Evolutionary conservation across 2,329 filamentous ascomycete genomes (phyloP).

Genomic region (Cytospora chrysosperma): DNA sequence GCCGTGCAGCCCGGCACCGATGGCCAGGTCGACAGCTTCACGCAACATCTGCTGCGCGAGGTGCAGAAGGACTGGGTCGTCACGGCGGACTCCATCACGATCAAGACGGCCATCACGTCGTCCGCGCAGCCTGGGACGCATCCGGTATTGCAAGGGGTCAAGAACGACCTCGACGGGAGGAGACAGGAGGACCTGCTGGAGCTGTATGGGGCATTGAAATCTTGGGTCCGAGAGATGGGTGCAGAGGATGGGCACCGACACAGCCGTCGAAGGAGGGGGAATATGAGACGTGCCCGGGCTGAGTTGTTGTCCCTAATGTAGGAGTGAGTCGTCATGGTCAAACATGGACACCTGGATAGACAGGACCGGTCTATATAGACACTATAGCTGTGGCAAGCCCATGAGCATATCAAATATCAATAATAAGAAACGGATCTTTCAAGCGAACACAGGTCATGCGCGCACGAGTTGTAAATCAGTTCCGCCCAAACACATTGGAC

Average conservation of each 20-base stretch:
- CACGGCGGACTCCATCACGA: conserved; percentile 35
- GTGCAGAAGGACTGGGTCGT: conserved; percentile 46
- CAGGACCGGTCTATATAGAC: neutral
- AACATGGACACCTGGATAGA: neutral
- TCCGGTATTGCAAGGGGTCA: conserved; percentile 37
- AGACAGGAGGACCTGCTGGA: neutral
- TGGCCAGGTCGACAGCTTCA: conserved; percentile 40
- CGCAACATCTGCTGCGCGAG: conserved; percentile 44
- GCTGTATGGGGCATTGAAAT: conserved; percentile 2
- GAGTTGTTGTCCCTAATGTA: neutral
- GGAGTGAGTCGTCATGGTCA: neutral
- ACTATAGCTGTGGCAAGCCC: neutral
- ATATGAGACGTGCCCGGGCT: neutral
- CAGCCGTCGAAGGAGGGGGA: neutral
- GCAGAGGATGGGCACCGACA: neutral
- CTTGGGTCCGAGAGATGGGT: conserved; percentile 14
- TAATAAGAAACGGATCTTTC: neutral
- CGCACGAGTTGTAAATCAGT: neutral
- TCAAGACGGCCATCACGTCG: conserved; percentile 39
- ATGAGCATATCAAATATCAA: neutral
- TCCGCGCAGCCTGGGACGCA: conserved; percentile 35
- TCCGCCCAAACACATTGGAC: too few species aligned
- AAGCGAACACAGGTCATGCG: neutral
- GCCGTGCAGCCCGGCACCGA: conserved; percentile 22
- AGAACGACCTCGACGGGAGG: conserved; percentile 25